Evolutionary conservation across 495 filamentous ascomycete genomes (phyloP).

Genomic region (Daldinia vernicosa): DNA sequence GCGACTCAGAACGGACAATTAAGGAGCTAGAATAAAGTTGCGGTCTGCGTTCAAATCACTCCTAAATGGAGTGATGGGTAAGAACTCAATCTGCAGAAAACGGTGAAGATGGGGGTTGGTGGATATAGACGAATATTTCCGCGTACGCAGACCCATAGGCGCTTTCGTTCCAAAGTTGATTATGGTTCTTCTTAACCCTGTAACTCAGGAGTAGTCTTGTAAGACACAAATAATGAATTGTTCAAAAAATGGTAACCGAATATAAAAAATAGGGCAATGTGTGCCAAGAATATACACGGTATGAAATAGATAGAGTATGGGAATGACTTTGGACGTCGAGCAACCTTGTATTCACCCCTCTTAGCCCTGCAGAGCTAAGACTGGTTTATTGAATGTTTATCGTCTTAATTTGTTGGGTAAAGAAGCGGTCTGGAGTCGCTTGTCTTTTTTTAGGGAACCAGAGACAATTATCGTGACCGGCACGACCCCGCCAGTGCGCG

Average conservation of each 20-base stretch:
- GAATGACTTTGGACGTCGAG: slow-evolving; percentile 7
- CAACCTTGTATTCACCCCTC: slow-evolving; percentile 24
- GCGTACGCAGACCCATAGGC: slow-evolving; percentile 13
- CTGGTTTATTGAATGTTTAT: slow-evolving; percentile 28
- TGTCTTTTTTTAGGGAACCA: slow-evolving; percentile 37
- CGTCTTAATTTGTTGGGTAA: slow-evolving; percentile 37
- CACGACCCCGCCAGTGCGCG: slow-evolving; percentile 30
- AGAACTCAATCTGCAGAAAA: slow-evolving; percentile 29
- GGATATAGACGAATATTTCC: slow-evolving; percentile 26
- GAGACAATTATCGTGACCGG: slow-evolving; percentile 38
- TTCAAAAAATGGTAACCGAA: background rate
- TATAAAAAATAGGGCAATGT: background rate
- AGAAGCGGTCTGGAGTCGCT: slow-evolving; percentile 43
- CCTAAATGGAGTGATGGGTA: slow-evolving; percentile 31
- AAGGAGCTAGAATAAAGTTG: slow-evolving; percentile 35
- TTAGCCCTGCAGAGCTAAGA: slow-evolving; percentile 26
- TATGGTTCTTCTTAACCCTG: background rate
- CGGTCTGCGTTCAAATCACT: slow-evolving; percentile 38
- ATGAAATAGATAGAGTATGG: slow-evolving; percentile 15
- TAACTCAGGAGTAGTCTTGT: slow-evolving; percentile 12
- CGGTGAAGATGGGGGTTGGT: slow-evolving; percentile 21
- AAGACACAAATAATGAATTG: background rate
- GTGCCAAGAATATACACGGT: slow-evolving; percentile 13
- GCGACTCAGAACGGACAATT: slow-evolving; percentile 3
- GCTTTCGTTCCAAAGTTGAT: slow-evolving; percentile 23